Base-by-base conservation (phyloP, 805 yeast genomes). In the Saturnispora dispora region DNA sequence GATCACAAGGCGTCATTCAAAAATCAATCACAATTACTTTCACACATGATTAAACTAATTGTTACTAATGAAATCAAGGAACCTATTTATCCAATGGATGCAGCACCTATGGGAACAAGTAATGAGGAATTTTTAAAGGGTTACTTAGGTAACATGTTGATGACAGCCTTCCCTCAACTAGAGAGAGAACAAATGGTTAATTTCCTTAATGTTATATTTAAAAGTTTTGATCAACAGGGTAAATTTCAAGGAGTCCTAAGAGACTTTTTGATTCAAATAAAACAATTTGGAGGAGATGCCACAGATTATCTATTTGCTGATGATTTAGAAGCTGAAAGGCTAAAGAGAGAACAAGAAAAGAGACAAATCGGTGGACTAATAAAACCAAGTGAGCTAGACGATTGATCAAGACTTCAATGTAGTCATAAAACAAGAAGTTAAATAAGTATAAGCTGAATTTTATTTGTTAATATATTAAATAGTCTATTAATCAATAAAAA, bases 1-100 rank as follows among this genome's bases (percentile, higher is more conserved):
- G 99, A 93, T 68, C 99, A 93, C 69, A 91, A 93, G 71, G 88
- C 98, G 27, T 98, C 98, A 1, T 93, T 93, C 73, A 79, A 84
- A 55, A 77, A 82, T 58, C 99, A 93, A 71, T 77, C 95, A 7
- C 85, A 85, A 62, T 74, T 95, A 56, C 76, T 93, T 60, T 83
- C 95, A 53, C 85, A 82, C 65, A 76, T 93, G 70, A 80, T 93
- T 56, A 86, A 86, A 53, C 72, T 91, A 54, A 93, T 91, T 13
- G 87, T 87, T 64, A 84, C 81, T 55, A 77, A 82, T 53, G 82
- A 79, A 55, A 86, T 93, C 51, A 70, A 78, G 13, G 83, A 79
- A 46, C 95, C 98, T 30, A 74, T 93, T 52, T 91, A 88, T 64
- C 72, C 80, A 17, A 77, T 80, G n/a, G 88, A 81, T 32, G 83